A percentile compares a stretch with the other conserved stretches of the same genome.
These are phyloP conservation scores for Colletotrichum musae DNA, from an alignment of 2,329 filamentous ascomycete genomes.

Conservation along the genomic window DNA sequence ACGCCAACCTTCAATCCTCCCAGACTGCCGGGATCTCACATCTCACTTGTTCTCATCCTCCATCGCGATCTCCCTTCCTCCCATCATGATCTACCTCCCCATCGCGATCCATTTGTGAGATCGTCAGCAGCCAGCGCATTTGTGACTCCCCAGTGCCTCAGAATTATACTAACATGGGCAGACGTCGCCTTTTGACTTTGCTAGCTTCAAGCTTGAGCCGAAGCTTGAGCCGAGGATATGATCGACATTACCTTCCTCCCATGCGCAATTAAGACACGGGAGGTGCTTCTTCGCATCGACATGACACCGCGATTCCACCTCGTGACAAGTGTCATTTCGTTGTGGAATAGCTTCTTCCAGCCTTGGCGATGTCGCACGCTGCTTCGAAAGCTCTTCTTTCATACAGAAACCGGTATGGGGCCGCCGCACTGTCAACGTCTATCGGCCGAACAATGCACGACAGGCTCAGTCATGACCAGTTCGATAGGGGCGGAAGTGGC, in stretches of 20 bases:
- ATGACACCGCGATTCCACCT: constrained; percentile 8
- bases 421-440: constrained; percentile 1
- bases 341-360: constrained; percentile 2
- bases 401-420: neutral
- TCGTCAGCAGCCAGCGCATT: neutral
- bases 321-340: constrained; percentile 16
- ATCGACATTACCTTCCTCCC: neutral
- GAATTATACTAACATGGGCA: neutral
- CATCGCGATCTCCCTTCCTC: no score
- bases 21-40: no score
- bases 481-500: neutral
- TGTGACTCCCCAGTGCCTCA: neutral
- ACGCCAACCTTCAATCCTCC: neutral
- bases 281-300: constrained; percentile 7
- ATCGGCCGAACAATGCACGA: constrained; percentile 11
- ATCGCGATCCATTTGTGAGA: neutral
- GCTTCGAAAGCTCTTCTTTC: constrained; percentile 6
- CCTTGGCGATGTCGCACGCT: constrained; percentile 30
- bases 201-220: neutral
- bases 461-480: neutral
- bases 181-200: neutral
- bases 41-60: no score
- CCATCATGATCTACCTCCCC: no score
- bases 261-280: neutral
- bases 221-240: neutral